These are phyloP conservation scores for Colletotrichum karsti DNA, from an alignment of 2,329 filamentous ascomycete species.

Conservation along the genomic window DNA sequence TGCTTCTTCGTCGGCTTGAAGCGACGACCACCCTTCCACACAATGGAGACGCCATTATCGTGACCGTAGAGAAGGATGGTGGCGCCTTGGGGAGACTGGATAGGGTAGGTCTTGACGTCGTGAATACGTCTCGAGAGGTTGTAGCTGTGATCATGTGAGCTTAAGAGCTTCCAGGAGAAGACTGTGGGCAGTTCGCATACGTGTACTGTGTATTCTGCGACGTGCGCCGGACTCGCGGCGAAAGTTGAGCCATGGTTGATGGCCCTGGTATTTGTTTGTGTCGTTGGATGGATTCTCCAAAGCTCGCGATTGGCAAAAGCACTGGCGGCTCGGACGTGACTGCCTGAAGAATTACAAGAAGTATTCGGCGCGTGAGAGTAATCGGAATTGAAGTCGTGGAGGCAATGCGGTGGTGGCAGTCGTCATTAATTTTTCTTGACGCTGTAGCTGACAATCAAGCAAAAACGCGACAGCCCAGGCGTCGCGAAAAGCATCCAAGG, in stretches of 20 bases:
- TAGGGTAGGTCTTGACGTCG: constrained; percentile 68
- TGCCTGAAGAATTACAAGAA: not conserved
- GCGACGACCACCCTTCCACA: constrained; percentile 70
- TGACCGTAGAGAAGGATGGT: constrained; percentile 71
- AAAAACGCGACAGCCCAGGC: constrained; percentile 29
- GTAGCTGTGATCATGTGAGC: constrained; percentile 53
- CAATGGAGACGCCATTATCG: constrained; percentile 67
- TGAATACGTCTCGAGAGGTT: constrained; percentile 66
- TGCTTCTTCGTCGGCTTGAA: constrained; percentile 58
- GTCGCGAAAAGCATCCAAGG: constrained; percentile 26
- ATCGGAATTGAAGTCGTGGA: not conserved
- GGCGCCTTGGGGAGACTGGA: constrained; percentile 70
- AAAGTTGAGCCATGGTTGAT: constrained; percentile 33
- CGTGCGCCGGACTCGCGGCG: constrained; percentile 54
- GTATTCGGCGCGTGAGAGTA: too few species aligned
- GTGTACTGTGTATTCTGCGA: constrained; percentile 59
- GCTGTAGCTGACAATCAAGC: not conserved
- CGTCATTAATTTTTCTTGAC: not conserved
- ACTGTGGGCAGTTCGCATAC: constrained; percentile 39
- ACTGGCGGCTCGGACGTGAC: not conserved
- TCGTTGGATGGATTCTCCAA: not conserved
- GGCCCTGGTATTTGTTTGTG: not conserved
- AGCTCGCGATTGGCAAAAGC: not conserved
- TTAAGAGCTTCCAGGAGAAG: not conserved
- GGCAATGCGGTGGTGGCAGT: not conserved